Evolutionary conservation across 768 basidiomycete species (phyloP), one percentile per base, ranked within the genome.

Genomic region (Xerocomellus dryophilus): DNA sequence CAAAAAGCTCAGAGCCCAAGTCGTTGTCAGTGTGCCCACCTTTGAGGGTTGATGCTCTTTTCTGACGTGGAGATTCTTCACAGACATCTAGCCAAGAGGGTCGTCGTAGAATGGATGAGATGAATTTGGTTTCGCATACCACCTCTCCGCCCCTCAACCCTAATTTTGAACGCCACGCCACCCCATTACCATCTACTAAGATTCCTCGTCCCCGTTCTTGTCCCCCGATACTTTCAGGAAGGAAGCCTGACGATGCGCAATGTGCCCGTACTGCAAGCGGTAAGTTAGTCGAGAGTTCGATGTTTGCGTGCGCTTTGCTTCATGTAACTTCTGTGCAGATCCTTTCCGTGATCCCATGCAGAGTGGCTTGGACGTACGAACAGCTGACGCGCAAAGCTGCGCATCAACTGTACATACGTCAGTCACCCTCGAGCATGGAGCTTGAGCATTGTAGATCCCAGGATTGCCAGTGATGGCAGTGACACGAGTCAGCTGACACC

Each of bases 331-430:
- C 9, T 34, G 9, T 15, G 17, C 23, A 59, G 57, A 39, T 42
- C 43, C 50, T 5, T n/a, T 9, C 39, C 1, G 17, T 1, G 31
- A 45, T 29, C 27, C 41, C 0, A 23, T 5, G 18, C 59, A 4
- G 20, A 17, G 54, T 61, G 59, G 39, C n/a, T 35, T 21, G 10
- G 59, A 61, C 11, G 59, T 53, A 61, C 50, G 54, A 53, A 61
- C 17, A 57, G 17, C 38, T 47, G 54, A 53, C 2, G 38, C 9
- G 18, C 47, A 47, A 15, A 3, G 0, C 0, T 6, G 38, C 14
- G 0, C 18, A 21, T 50, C 50, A 50, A 21, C 0, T 4, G 0
- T 42, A 15, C 59, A 50, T 61, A 61, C 60, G 1, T 43, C 60
- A 1, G 51, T 40, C 60, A 61, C 43, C 17, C 11, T 25, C 23